phyloP scores from a whole-genome alignment of 2,329 filamentous ascomycete genomes.

The Parafenestella ontariensis region DNA sequence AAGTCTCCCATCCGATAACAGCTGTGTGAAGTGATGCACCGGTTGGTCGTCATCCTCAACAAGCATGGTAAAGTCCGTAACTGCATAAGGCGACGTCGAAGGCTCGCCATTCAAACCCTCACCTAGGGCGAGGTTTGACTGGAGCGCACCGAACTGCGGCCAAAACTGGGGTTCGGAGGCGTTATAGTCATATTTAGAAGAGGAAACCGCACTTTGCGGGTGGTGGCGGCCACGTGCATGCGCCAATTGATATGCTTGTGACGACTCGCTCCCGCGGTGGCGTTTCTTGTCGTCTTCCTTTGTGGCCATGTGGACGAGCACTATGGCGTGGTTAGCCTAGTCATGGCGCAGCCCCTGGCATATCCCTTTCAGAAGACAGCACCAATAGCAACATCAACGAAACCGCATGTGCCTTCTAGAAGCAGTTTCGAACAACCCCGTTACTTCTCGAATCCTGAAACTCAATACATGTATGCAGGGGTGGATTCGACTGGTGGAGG shows the following conservation, averaged over 20 bases:
- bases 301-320: constrained; percentile 52
- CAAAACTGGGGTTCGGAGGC: constrained; percentile 20
- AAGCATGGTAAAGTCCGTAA: constrained; percentile 51
- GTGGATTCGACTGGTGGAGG: neutral
- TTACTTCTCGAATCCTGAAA: neutral
- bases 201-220: constrained; percentile 18
- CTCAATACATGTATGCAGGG: neutral
- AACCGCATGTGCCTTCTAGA: constrained; percentile 5
- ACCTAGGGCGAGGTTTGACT: constrained; percentile 20
- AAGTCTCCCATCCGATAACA: constrained; percentile 37
- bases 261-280: constrained; percentile 23
- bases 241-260: constrained; percentile 28
- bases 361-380: constrained; percentile 8
- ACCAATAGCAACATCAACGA: constrained; percentile 7
- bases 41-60: constrained; percentile 46
- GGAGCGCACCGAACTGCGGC: constrained; percentile 21
- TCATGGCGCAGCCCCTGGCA: constrained; percentile 17
- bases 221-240: constrained; percentile 32
- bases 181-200: constrained; percentile 33
- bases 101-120: constrained; percentile 14
- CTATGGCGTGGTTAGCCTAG: constrained; percentile 36
- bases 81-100: constrained; percentile 25
- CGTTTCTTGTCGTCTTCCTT: constrained; percentile 39
- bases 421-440: neutral
- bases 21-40: constrained; percentile 51